Conservation (phyloP, 805 yeast genomes). For the Saccharomycopsis sp. region DNA sequence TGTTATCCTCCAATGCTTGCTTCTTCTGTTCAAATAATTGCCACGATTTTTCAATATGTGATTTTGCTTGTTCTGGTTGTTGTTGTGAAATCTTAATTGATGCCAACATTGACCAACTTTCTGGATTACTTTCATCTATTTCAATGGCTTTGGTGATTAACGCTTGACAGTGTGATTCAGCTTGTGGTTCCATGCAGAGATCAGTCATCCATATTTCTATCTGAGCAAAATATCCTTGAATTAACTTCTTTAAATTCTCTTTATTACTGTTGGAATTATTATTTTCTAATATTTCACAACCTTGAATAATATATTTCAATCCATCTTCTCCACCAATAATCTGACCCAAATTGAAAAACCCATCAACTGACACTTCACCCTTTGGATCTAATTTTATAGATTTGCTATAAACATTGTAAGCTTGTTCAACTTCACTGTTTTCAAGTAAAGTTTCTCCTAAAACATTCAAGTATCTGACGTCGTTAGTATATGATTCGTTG, state of each 20-base stretch:
- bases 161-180: slow-evolving; percentile 73
- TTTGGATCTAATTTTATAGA: slow-evolving; percentile 66
- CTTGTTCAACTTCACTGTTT: slow-evolving; percentile 69
- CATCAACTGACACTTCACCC: slow-evolving; percentile 65
- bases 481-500: slow-evolving; percentile 31
- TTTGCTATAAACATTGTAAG: slow-evolving; percentile 51
- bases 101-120: slow-evolving; percentile 73
- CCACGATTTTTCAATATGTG: slow-evolving; percentile 69
- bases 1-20: slow-evolving; percentile 36
- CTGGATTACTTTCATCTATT: slow-evolving; percentile 48
- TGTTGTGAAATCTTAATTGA: slow-evolving; percentile 89
- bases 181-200: slow-evolving; percentile 87
- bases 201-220: slow-evolving; percentile 98
- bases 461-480: slow-evolving; percentile 42
- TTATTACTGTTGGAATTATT: neutral
- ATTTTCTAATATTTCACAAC: slow-evolving; percentile 33
- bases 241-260: slow-evolving; percentile 47
- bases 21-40: slow-evolving; percentile 51
- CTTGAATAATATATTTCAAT: slow-evolving; percentile 41
- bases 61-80: slow-evolving; percentile 60
- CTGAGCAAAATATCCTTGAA: slow-evolving; percentile 74
- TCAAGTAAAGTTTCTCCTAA: slow-evolving; percentile 79
- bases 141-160: slow-evolving; percentile 57
- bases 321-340: slow-evolving; percentile 81
- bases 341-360: slow-evolving; percentile 87